Evolutionary conservation across 345 rosid genomes (phyloP).

Genomic region (Euphorbia tirucalli): DNA sequence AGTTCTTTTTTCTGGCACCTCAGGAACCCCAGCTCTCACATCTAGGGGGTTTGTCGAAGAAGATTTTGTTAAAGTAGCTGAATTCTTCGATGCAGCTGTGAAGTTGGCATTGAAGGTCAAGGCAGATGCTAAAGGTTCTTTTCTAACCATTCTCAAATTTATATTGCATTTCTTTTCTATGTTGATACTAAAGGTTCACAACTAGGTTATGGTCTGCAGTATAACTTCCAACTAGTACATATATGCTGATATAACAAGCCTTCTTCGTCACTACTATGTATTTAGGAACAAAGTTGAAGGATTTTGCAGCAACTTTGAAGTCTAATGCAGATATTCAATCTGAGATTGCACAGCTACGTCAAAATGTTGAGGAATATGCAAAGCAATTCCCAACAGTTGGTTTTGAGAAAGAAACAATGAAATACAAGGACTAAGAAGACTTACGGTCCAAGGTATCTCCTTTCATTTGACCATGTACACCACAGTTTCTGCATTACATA

Average conservation of each 20-base stretch:
- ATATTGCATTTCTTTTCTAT: background rate
- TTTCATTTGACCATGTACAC: background rate
- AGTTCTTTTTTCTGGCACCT: conserved; percentile 20
- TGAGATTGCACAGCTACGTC: conserved; percentile 64
- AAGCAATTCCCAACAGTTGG: conserved; percentile 86
- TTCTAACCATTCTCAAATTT: background rate
- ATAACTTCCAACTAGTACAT: background rate
- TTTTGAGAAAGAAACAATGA: conserved; percentile 88
- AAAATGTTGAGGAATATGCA: conserved; percentile 71
- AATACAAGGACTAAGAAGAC: conserved; percentile 56
- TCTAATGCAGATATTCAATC: conserved; percentile 51
- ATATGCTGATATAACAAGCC: conserved; percentile 6
- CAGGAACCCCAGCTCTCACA: conserved; percentile 98
- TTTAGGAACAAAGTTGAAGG: conserved; percentile 84
- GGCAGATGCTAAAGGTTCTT: conserved; percentile 74
- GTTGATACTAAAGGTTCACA: background rate
- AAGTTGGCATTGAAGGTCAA: conserved; percentile 82
- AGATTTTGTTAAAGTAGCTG: conserved; percentile 89
- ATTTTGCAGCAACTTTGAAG: conserved; percentile 70
- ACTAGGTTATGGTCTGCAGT: background rate
- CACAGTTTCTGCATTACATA: background rate
- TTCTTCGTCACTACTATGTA: background rate
- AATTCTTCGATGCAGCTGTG: conserved; percentile 80
- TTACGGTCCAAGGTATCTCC: conserved; percentile 27
- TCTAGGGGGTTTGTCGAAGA: conserved; percentile 89